A percentile compares a stretch with the other conserved stretches of the same genome.
Evolutionary conservation across 805 yeast genomes (phyloP).

Genomic region (Metschnikowia lunata): DNA sequence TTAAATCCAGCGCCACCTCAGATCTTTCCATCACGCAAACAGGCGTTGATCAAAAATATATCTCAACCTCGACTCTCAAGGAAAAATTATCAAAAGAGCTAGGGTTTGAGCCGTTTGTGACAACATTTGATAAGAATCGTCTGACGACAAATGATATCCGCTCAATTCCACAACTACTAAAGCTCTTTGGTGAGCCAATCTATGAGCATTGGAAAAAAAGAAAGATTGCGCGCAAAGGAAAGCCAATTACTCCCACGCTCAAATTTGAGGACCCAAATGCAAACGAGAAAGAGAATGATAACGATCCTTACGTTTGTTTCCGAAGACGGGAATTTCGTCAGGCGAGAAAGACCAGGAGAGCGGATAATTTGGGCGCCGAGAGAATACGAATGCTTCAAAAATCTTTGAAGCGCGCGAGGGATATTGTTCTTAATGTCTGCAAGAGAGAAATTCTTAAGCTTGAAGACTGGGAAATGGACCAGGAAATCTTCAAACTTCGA

Average conservation of each 20-base stretch:
- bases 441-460: slow-evolving; percentile 66
- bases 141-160: slow-evolving; percentile 30
- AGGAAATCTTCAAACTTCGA: slow-evolving; percentile 67
- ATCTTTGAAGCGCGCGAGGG: slow-evolving; percentile 74
- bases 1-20: slow-evolving; percentile 23
- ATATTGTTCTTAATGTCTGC: slow-evolving; percentile 63
- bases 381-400: slow-evolving; percentile 67
- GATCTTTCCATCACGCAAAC: slow-evolving; percentile 17
- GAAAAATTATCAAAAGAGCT: slow-evolving; percentile 54
- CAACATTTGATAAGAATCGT: slow-evolving; percentile 50
- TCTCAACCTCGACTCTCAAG: slow-evolving; percentile 56
- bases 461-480: slow-evolving; percentile 59
- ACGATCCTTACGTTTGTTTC: slow-evolving; percentile 93
- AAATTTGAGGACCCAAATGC: slow-evolving; percentile 76
- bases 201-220: slow-evolving; percentile 81
- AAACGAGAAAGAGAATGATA: slow-evolving; percentile 77
- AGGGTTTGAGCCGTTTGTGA: slow-evolving; percentile 50
- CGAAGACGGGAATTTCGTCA: slow-evolving; percentile 93
- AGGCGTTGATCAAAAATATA: slow-evolving; percentile 30
- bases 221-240: slow-evolving; percentile 66
- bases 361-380: slow-evolving; percentile 87
- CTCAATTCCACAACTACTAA: slow-evolving; percentile 45
- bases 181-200: slow-evolving; percentile 57
- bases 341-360: slow-evolving; percentile 92
- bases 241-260: slow-evolving; percentile 65